Conservation (phyloP, 768 basidiomycete genomes). For the Amanita pallidorosea region DNA sequence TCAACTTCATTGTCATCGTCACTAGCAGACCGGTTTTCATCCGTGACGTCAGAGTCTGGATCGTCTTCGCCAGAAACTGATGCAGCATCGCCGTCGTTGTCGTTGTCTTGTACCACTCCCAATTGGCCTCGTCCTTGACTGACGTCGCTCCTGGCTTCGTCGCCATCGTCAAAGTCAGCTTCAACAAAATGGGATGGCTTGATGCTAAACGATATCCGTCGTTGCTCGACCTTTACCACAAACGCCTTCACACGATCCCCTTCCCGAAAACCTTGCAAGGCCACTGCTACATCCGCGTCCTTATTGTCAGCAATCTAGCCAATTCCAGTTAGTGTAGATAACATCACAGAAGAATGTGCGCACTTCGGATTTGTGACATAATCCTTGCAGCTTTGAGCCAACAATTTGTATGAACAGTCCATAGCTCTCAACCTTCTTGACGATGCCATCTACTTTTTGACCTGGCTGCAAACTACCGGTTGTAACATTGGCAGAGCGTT, state of each 20-base stretch:
- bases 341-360: conserved; percentile 8
- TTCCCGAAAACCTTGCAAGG: conserved; percentile 73
- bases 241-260: conserved; percentile 81
- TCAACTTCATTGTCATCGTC: conserved; percentile 2
- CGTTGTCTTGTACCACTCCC: conserved; percentile 6
- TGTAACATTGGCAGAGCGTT: conserved; percentile 23
- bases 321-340: background rate
- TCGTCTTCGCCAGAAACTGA: conserved; percentile 9
- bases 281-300: conserved; percentile 67
- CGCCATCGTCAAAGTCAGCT: conserved; percentile 10
- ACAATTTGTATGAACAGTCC: conserved; percentile 90
- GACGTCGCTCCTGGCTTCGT: conserved; percentile 8
- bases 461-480: conserved; percentile 59
- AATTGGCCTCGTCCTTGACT: conserved; percentile 5
- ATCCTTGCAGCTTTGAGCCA: conserved; percentile 73
- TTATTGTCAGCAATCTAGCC: conserved; percentile 79
- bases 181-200: conserved; percentile 82
- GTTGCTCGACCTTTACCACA: conserved; percentile 61
- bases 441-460: conserved; percentile 67
- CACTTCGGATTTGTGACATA: conserved; percentile 93
- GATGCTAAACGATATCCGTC: conserved; percentile 75
- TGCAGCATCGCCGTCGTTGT: conserved; percentile 17
- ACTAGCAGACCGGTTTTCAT: conserved; percentile 1
- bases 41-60: background rate
- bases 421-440: conserved; percentile 79